Base-by-base conservation (phyloP, 768 basidiomycete genomes). In the Mycena vulgaris region DNA sequence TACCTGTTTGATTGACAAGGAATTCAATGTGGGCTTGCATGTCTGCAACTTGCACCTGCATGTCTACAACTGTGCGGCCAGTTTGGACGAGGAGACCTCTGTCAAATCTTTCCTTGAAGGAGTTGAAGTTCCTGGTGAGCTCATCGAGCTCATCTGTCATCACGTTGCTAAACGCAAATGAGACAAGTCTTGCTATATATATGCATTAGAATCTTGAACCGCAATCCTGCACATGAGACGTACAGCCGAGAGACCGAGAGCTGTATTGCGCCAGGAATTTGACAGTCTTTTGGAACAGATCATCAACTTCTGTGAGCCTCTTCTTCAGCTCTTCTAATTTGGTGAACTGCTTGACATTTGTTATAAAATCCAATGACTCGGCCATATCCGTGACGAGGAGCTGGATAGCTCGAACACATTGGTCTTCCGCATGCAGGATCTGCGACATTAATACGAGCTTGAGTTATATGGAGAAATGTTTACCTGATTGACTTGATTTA, bases 311-410 rank as follows among this genome's bases (percentile, higher is more conserved):
- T 37, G 75, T 73, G 4, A 79, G 71, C 21, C 75, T 70, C 40
- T 70, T 55, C 59, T 73, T 76, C 57, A 79, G 62, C 49, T 77
- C 72, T 0, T 23, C 49, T 2, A 75, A 48, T 21, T 68, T 61
- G 1, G 74, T 75, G 51, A 79, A 78, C 58, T 79, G 75, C 40
- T 74, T 59, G 1, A 77, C 71, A 23, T 77, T 75, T 23, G 73
- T 53, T 9, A 79, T 70, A 30, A 73, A 78, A 10, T 63, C 69
- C 6, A 79, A n/a, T 4, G 66, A 75, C 10, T 68, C 25, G 2
- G 75, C 75, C 78, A 79, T 78, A 13, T 68, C 67, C 14, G 70
- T 66, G 1, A 74, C 68, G 5, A 79, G 74, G 39, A 19, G 52
- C 1, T 21, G 28, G 5, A 64, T 45, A 16, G 42, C 30, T 10